Evolutionary conservation across 192 early-diverging fungal genomes (phyloP).

Genomic region (Entomortierella beljakovae): DNA sequence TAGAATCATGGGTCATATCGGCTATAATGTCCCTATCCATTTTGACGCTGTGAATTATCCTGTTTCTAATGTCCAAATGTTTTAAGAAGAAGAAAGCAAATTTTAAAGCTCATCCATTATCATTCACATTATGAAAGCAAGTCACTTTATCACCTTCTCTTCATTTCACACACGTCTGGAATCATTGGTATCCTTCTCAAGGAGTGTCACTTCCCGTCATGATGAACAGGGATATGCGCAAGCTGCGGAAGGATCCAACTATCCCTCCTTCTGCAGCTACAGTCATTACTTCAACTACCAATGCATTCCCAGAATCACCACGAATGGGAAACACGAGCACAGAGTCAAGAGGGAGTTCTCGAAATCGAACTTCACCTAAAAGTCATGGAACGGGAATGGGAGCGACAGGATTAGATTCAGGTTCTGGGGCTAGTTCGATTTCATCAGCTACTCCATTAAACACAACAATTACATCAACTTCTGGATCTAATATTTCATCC

Average conservation of each 20-base stretch:
- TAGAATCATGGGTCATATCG: no score
- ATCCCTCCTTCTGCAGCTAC: constrained; percentile 48
- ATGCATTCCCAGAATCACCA: constrained; percentile 38
- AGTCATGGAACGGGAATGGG: not conserved
- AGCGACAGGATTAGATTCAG: not conserved
- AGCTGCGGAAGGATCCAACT: constrained; percentile 49
- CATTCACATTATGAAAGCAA: not conserved
- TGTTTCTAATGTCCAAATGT: no score
- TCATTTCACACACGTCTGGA: not conserved
- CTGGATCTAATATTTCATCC: not conserved
- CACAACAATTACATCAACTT: not conserved
- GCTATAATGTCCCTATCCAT: no score
- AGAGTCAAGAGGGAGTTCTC: constrained; percentile 3
- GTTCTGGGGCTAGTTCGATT: not conserved
- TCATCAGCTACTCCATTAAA: not conserved
- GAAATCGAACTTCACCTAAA: constrained; percentile 37
- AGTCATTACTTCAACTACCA: constrained; percentile 33
- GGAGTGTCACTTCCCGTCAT: not conserved
- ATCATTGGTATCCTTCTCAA: not conserved
- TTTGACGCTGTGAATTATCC: no score
- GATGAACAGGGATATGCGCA: constrained; percentile 55
- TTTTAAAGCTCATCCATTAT: no score
- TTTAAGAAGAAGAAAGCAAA: no score
- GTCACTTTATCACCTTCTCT: not conserved
- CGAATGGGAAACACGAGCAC: constrained; percentile 17